Conservation (phyloP, 2,329 filamentous ascomycete species). For the Cladobotryum mycophilum region DNA sequence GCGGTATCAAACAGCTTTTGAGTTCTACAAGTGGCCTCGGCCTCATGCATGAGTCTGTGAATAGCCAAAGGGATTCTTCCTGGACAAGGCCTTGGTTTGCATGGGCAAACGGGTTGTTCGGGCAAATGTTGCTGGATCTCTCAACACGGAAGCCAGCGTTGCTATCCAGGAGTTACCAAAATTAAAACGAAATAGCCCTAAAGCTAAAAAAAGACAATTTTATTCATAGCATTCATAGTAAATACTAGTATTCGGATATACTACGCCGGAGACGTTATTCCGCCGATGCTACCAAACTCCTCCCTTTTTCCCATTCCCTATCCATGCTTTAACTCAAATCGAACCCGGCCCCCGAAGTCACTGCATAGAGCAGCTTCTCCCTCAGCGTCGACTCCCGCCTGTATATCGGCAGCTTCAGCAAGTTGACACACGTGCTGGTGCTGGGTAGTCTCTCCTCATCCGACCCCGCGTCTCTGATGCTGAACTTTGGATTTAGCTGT, state of each 20-base stretch:
- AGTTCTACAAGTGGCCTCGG: slow-evolving; percentile 66
- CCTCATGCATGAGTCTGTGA: slow-evolving; percentile 63
- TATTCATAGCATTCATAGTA: no score
- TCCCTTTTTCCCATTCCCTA: neutral
- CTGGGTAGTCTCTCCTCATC: slow-evolving; percentile 72
- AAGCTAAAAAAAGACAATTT: no score
- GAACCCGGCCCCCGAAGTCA: slow-evolving; percentile 87
- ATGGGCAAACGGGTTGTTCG: slow-evolving; percentile 86
- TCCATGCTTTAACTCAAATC: slow-evolving; percentile 56
- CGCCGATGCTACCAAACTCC: slow-evolving; percentile 15
- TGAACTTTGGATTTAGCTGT: slow-evolving; percentile 78
- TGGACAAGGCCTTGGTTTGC: slow-evolving; percentile 53
- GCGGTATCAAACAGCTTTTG: slow-evolving; percentile 57
- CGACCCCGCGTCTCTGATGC: slow-evolving; percentile 67
- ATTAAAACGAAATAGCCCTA: slow-evolving; percentile 6
- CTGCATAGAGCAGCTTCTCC: slow-evolving; percentile 81
- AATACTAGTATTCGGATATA: neutral
- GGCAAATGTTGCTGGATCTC: slow-evolving; percentile 72
- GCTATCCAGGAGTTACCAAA: slow-evolving; percentile 43
- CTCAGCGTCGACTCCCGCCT: slow-evolving; percentile 56
- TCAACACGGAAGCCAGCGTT: slow-evolving; percentile 66
- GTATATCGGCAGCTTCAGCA: slow-evolving; percentile 88
- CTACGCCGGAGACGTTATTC: slow-evolving; percentile 1
- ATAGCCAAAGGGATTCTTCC: slow-evolving; percentile 24
- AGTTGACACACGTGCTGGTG: slow-evolving; percentile 91